Base-by-base conservation (phyloP, 2,329 filamentous ascomycete species). In the Orbilia blumenaviensis region DNA sequence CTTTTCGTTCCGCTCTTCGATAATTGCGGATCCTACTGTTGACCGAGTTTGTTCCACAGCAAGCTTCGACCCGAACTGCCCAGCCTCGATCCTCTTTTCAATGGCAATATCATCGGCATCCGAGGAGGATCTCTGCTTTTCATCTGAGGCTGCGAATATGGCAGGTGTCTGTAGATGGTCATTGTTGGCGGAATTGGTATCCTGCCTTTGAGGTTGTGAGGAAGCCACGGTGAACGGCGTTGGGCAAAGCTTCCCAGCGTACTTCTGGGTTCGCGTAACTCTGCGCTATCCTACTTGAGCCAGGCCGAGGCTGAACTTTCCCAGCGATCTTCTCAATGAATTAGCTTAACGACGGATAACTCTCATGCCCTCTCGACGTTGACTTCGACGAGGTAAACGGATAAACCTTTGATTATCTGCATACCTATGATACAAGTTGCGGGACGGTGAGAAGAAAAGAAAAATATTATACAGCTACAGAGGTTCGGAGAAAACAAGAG, bases 201-300 rank as follows among this genome's bases (percentile, higher is more conserved):
- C 56, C 18, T 42, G 68, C 61, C 41, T 34, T n/a, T 12, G 54
- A 23, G 38, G 29, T 52, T 62, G 54, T 14, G 69, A 66, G 62
- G 62, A 74, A 36, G 69, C 69, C 69, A 74, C 62, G 69, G 42
- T 52, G 66, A 56, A 56, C n/a, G 38, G 25, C n/a, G 21, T 18
- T 44, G 38, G 38, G 41, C 36, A 21, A 36, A 21, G 29, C 36
- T 27, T 7, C 21, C 36, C 36, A 14, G 41, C 34, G 18, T 32
- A 25, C 32, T n/a, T 27, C n/a, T 29, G 7, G 16, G 2, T 29
- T 38, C 32, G 52, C 18, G 32, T 56, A 36, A 14, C 16, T 36
- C 7, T 21, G 52, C 32, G 32, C 32, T 56, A 38, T 9, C 18
- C 52, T 56, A 2, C 38, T 56, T 38, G 9, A n/a, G 29, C 50